Percentiles rank a stretch among this genome's conserved stretches.
Conservation (phyloP, 768 basidiomycete genomes). For the Pleurotus eryngii region DNA sequence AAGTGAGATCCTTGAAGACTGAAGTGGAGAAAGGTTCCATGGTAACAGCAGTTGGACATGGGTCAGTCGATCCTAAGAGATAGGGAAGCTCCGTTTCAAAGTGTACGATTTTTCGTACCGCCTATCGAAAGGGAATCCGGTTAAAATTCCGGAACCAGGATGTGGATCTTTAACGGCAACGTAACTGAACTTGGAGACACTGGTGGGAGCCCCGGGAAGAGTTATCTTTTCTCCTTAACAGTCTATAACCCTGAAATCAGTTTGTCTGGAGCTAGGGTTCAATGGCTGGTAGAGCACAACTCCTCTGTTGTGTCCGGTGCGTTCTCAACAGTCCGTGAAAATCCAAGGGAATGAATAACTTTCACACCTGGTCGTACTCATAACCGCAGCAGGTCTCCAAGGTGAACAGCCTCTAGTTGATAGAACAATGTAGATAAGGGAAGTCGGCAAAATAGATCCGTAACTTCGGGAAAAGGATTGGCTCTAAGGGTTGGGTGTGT, state of each 20-base stretch:
- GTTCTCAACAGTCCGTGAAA: constrained; percentile 70
- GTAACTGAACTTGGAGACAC: neutral
- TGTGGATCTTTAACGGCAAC: constrained; percentile 20
- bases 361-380: constrained; percentile 73
- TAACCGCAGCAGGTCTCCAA: constrained; percentile 81
- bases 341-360: constrained; percentile 71
- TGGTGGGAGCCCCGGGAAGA: constrained; percentile 58
- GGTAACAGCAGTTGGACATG: constrained; percentile 86
- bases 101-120: constrained; percentile 37
- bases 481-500: constrained; percentile 60
- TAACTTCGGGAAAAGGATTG: constrained; percentile 77
- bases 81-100: constrained; percentile 37
- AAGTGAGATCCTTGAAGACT: constrained; percentile 85
- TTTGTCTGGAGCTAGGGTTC: constrained; percentile 74
- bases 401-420: constrained; percentile 81
- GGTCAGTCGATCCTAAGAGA: constrained; percentile 83
- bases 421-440: constrained; percentile 80
- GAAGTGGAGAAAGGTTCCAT: constrained; percentile 87
- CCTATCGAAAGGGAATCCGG: constrained; percentile 57
- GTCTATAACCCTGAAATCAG: constrained; percentile 70
- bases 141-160: constrained; percentile 81
- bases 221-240: constrained; percentile 80
- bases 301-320: constrained; percentile 70
- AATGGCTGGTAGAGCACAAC: constrained; percentile 70
- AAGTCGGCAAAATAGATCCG: constrained; percentile 52